phyloP scores from a whole-genome alignment of 805 yeast species.

The Monosporozyma unispora region DNA sequence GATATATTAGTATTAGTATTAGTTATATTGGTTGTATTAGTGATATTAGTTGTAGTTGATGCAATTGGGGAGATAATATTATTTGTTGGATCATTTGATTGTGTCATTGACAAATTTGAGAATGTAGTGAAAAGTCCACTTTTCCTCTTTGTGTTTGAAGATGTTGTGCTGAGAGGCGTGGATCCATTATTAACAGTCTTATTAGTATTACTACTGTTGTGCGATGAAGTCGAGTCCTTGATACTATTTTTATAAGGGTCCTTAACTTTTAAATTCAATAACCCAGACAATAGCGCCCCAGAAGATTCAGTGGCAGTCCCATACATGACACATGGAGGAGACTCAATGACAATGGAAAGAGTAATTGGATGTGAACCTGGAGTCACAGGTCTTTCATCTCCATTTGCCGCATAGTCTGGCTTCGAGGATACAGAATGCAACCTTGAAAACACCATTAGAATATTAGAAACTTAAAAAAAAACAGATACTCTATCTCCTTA shows the following conservation, averaged over 20 bases:
- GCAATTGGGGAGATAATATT: background rate
- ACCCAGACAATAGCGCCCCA: slow-evolving; percentile 81
- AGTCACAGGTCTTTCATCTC: background rate
- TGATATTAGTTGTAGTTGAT: background rate
- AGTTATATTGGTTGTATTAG: slow-evolving; percentile 1
- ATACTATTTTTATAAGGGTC: slow-evolving; percentile 14
- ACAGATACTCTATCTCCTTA: too few relatives aligned
- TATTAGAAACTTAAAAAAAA: too few relatives aligned
- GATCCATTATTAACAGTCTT: background rate
- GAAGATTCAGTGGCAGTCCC: slow-evolving; percentile 72
- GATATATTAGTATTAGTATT: background rate
- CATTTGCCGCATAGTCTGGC: background rate
- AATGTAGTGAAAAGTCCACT: slow-evolving; percentile 17
- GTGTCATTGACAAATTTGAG: slow-evolving; percentile 13
- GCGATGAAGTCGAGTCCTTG: background rate
- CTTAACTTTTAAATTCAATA: slow-evolving; percentile 51
- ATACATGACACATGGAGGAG: slow-evolving; percentile 83
- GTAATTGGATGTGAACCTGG: slow-evolving; percentile 30
- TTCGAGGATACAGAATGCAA: slow-evolving; percentile 1
- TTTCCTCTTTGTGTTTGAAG: slow-evolving; percentile 9
- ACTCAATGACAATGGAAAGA: slow-evolving; percentile 60
- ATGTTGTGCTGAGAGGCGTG: background rate
- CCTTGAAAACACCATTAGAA: slow-evolving; percentile 8
- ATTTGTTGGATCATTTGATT: slow-evolving; percentile 11
- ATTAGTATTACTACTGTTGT: background rate